Conservation (phyloP, 768 basidiomycete genomes). For the Coprinellus micaceus region DNA sequence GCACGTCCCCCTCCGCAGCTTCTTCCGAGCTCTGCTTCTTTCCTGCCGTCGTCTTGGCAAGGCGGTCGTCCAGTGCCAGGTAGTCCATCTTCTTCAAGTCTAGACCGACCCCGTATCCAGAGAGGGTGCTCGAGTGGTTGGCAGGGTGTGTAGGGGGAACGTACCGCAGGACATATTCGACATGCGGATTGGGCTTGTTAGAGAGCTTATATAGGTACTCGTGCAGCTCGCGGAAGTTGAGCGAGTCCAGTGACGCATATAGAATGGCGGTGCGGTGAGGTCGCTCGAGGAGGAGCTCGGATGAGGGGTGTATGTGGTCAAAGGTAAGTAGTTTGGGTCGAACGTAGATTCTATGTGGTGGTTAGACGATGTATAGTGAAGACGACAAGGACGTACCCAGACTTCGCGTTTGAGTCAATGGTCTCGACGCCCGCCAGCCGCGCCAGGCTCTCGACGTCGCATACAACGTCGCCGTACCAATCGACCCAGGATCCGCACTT, state of each 20-base stretch:
- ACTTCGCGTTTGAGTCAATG: conserved; percentile 35
- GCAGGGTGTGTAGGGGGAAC: conserved; percentile 36
- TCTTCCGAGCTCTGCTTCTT: conserved; percentile 10
- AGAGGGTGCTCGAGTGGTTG: conserved; percentile 36
- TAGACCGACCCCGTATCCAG: conserved; percentile 89
- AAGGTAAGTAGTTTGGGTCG: conserved; percentile 61
- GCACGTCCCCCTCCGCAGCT: conserved; percentile 25
- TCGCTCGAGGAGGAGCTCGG: conserved; percentile 36
- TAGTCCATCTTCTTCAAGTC: conserved; percentile 98
- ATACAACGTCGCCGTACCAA: conserved; percentile 75
- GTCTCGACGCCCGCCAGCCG: conserved; percentile 50
- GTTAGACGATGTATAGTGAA: conserved; percentile 6
- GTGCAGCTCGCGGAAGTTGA: conserved; percentile 71
- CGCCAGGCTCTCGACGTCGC: conserved; percentile 58
- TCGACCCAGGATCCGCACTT: conserved; percentile 76
- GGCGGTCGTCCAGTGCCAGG: conserved; percentile 85
- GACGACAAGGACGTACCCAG: conserved; percentile 26
- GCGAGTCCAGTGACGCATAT: conserved; percentile 65
- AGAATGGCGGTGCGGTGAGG: conserved; percentile 69
- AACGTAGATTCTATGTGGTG: conserved; percentile 23
- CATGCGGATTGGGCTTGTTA: conserved; percentile 36
- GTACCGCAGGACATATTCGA: conserved; percentile 78
- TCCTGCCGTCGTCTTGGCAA: conserved; percentile 24
- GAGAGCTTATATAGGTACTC: conserved; percentile 54
- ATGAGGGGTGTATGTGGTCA: conserved; percentile 69